A percentile compares a stretch with the other conserved stretches of the same genome.
phyloP scores from a whole-genome alignment of 306 rosid species.

The Acacia confusa region DNA sequence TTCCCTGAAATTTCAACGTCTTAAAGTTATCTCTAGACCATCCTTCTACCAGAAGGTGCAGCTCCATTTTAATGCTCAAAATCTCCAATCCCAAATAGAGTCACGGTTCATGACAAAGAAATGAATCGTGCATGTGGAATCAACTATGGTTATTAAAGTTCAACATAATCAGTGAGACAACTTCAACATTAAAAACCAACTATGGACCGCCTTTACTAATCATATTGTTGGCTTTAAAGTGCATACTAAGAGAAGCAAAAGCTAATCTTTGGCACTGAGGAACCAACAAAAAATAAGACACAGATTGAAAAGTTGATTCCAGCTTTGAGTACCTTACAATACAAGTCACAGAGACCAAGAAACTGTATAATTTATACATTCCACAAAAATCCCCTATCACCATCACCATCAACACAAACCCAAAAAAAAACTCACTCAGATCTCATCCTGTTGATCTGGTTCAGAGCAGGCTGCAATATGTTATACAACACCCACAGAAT shows the following conservation, averaged over 20 bases:
- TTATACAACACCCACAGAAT: constrained; percentile 81
- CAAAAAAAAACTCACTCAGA: constrained; percentile 39
- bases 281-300: background rate
- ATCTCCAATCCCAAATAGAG: background rate
- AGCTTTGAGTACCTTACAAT: background rate
- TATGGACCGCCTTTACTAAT: background rate
- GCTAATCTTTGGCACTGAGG: background rate
- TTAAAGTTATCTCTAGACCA: background rate
- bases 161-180: background rate
- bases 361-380: constrained; percentile 24
- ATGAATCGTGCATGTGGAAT: background rate
- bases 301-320: constrained; percentile 12
- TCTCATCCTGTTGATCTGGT: constrained; percentile 89
- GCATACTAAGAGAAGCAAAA: background rate
- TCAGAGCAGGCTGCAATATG: constrained; percentile 89
- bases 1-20: background rate
- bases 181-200: background rate
- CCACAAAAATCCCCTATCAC: constrained; percentile 28
- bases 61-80: background rate
- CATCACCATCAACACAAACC: background rate
- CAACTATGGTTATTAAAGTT: background rate
- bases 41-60: background rate
- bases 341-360: constrained; percentile 32
- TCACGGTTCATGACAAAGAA: background rate
- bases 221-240: background rate